Conservation (phyloP, 768 basidiomycete genomes). For the Suillus americanus region DNA sequence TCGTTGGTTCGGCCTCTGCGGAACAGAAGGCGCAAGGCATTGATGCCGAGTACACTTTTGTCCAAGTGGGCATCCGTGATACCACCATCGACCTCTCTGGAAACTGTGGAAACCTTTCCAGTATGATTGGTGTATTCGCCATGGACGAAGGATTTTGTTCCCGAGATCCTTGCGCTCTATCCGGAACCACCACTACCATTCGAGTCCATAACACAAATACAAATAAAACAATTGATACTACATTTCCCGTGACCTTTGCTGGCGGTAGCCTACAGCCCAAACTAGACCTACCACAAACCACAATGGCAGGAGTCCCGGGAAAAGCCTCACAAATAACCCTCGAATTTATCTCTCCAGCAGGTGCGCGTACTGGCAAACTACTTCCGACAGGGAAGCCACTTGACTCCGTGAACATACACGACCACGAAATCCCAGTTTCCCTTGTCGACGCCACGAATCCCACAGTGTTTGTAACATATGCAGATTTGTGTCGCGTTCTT, state of each 20-base stretch:
- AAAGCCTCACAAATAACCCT: slow-evolving; percentile 62
- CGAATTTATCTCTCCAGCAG: slow-evolving; percentile 65
- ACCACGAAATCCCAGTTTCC: slow-evolving; percentile 40
- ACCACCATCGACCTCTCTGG: slow-evolving; percentile 62
- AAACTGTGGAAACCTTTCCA: slow-evolving; percentile 75
- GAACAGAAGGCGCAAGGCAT: slow-evolving; percentile 43
- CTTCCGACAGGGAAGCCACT: slow-evolving; percentile 57
- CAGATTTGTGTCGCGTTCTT: slow-evolving; percentile 42
- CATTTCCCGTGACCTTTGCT: slow-evolving; percentile 51
- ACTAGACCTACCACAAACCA: slow-evolving; percentile 47
- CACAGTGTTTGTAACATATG: slow-evolving; percentile 56
- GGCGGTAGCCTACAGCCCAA: slow-evolving; percentile 29
- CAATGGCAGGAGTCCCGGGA: slow-evolving; percentile 70
- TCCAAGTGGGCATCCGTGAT: slow-evolving; percentile 61
- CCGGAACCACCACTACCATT: slow-evolving; percentile 39
- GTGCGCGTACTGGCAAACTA: slow-evolving; percentile 69
- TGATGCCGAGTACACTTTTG: slow-evolving; percentile 74
- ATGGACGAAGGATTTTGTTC: slow-evolving; percentile 61
- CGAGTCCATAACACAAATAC: slow-evolving; percentile 75
- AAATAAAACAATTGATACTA: slow-evolving; percentile 63
- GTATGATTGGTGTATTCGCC: slow-evolving; percentile 73
- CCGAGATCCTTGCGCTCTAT: not conserved
- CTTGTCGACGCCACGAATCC: slow-evolving; percentile 78
- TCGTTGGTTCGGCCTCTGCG: slow-evolving; percentile 53
- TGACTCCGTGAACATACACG: slow-evolving; percentile 41